phyloP scores from a whole-genome alignment of 2,329 filamentous ascomycete genomes.

The Zymoseptoria pseudotritici region DNA sequence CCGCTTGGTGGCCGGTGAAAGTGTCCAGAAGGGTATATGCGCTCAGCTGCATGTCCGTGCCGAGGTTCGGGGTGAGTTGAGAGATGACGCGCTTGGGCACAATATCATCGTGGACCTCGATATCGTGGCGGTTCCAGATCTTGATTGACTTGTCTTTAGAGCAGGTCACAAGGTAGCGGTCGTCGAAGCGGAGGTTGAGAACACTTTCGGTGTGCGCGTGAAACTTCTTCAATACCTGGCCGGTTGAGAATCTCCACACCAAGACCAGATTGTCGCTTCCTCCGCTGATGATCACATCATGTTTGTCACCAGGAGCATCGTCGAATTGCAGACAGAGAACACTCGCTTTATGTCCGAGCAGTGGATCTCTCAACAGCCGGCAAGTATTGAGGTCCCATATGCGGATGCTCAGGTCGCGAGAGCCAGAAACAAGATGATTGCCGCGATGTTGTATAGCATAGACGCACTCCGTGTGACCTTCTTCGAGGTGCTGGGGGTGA shows the following conservation, averaged over 20 bases:
- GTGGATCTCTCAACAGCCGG: slow-evolving; percentile 60
- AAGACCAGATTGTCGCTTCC: slow-evolving; percentile 90
- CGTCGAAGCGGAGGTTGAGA: slow-evolving; percentile 86
- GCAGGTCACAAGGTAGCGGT: slow-evolving; percentile 85
- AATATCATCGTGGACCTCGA: slow-evolving; percentile 43
- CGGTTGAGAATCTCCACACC: slow-evolving; percentile 88
- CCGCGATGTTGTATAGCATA: slow-evolving; percentile 88
- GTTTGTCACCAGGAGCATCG: slow-evolving; percentile 58
- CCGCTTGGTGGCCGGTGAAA: slow-evolving; percentile 77
- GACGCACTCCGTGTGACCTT: slow-evolving; percentile 86
- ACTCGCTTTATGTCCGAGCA: slow-evolving; percentile 72
- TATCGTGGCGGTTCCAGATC: slow-evolving; percentile 74
- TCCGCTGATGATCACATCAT: slow-evolving; percentile 90
- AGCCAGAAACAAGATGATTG: slow-evolving; percentile 85
- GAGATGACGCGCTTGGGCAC: slow-evolving; percentile 30
- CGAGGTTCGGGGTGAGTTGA: slow-evolving; percentile 34
- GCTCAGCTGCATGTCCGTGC: slow-evolving; percentile 48
- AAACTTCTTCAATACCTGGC: slow-evolving; percentile 70
- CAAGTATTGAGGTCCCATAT: slow-evolving; percentile 85
- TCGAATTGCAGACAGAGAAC: slow-evolving; percentile 96
- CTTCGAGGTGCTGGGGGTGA: slow-evolving; percentile 68
- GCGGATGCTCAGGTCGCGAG: slow-evolving; percentile 76
- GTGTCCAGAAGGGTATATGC: slow-evolving; percentile 72
- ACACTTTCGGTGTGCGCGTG: slow-evolving; percentile 84
- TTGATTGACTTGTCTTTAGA: slow-evolving; percentile 98